Conservation (phyloP, 225 moss, liverwort and hornwort species). For the Polytrichum commune region DNA sequence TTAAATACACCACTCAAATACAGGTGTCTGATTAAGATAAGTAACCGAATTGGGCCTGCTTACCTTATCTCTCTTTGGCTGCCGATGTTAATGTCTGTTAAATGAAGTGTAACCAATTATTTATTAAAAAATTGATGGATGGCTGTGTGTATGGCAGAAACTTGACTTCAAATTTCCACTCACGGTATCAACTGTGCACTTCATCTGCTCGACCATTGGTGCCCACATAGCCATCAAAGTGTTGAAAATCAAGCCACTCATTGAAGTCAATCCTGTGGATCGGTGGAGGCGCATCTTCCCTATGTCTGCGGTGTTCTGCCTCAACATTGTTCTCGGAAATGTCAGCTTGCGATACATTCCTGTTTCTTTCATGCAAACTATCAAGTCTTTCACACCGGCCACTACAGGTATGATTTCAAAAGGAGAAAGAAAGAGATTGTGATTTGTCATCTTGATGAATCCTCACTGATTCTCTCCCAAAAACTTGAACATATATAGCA, state of each 20-base stretch:
- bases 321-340: constrained; percentile 78
- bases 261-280: constrained; percentile 68
- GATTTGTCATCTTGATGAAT: no score
- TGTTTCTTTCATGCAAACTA: constrained; percentile 88
- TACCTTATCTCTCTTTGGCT: no score
- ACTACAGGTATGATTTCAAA: constrained; percentile 50
- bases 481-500: no score
- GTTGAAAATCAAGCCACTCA: constrained; percentile 66
- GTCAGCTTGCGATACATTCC: constrained; percentile 77
- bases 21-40: no score
- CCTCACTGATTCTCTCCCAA: no score
- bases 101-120: no score
- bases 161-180: constrained; percentile 80
- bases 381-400: constrained; percentile 83
- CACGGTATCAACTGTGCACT: constrained; percentile 76
- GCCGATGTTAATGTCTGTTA: no score
- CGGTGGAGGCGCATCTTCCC: constrained; percentile 62
- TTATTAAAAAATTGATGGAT: no score
- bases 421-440: background rate
- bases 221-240: constrained; percentile 57
- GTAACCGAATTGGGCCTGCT: no score
- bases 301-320: constrained; percentile 75
- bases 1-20: no score
- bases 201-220: constrained; percentile 65
- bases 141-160: constrained; percentile 36